Conservation (phyloP, 2,329 filamentous ascomycete genomes). For the Ceratocystis lukuohia region DNA sequence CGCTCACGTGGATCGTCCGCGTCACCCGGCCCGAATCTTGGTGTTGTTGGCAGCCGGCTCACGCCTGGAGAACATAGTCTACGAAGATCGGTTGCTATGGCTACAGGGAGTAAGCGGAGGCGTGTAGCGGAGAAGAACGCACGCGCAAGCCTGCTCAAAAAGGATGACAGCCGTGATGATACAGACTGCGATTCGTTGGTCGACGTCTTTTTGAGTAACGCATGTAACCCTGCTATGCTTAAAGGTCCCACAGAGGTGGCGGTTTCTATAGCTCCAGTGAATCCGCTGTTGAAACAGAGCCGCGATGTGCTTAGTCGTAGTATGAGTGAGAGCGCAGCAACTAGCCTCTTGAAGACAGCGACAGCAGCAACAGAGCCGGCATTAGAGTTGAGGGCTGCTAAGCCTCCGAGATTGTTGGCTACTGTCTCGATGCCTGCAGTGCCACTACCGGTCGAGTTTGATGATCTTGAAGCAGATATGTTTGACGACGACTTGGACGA, state of each 20-base stretch:
- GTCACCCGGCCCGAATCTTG: constrained; percentile 3
- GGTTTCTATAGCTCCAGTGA: background rate
- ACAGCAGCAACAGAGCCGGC: background rate
- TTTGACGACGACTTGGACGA: constrained; percentile 20
- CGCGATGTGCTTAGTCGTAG: constrained; percentile 10
- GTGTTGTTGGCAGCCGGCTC: background rate
- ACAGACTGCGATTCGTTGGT: constrained; percentile 14
- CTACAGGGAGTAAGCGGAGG: constrained; percentile 14
- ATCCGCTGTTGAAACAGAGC: background rate
- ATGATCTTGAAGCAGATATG: constrained; percentile 20
- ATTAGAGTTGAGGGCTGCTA: too few species aligned
- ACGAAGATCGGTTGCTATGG: constrained; percentile 12
- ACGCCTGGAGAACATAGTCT: constrained; percentile 9
- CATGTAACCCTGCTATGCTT: constrained; percentile 7
- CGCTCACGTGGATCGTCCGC: background rate
- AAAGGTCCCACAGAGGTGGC: constrained; percentile 1
- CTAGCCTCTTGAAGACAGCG: background rate
- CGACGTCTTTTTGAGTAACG: constrained; percentile 19
- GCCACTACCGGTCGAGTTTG: constrained; percentile 13
- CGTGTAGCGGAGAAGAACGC: constrained; percentile 9
- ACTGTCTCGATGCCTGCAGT: background rate
- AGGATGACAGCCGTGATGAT: background rate
- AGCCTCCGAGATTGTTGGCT: background rate
- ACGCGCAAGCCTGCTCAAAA: constrained; percentile 13
- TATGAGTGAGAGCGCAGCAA: constrained; percentile 12